Conservation (phyloP, 2,329 filamentous ascomycete genomes). For the Ophiostoma himal-ulmi region DNA sequence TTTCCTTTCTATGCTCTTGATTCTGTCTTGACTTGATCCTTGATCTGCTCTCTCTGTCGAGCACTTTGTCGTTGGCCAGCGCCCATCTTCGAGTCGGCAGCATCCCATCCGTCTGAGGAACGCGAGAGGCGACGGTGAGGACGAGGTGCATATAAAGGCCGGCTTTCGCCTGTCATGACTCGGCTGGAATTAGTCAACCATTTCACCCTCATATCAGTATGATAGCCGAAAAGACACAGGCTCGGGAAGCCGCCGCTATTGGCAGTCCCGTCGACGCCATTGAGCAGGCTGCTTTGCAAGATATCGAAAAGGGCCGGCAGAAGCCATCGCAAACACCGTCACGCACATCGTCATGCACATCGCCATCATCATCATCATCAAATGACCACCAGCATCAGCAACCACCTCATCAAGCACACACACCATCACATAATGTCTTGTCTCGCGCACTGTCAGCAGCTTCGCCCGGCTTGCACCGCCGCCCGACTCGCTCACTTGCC, state of each 20-base stretch:
- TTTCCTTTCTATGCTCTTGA: background rate
- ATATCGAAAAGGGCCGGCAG: background rate
- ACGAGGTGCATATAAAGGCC: background rate
- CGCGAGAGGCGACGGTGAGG: background rate
- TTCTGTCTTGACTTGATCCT: background rate
- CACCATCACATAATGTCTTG: background rate
- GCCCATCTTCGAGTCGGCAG: background rate
- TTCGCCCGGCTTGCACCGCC: background rate
- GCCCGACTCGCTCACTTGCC: background rate
- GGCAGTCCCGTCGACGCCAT: background rate
- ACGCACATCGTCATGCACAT: background rate
- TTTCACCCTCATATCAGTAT: background rate
- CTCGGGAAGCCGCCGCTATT: background rate
- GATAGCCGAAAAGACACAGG: background rate
- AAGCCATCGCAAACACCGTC: background rate
- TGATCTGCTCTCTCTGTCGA: background rate
- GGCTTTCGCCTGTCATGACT: background rate
- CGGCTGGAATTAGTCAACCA: background rate
- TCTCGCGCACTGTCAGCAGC: conserved; percentile 11
- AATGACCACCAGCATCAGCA: background rate
- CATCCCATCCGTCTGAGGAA: background rate
- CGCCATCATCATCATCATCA: background rate
- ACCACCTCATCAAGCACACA: background rate
- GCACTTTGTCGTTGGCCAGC: background rate
- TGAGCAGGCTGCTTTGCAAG: background rate